These are phyloP conservation scores for Iris macrosiphon DNA, from an alignment of 106 monocot species.

Conservation along the genomic window DNA sequence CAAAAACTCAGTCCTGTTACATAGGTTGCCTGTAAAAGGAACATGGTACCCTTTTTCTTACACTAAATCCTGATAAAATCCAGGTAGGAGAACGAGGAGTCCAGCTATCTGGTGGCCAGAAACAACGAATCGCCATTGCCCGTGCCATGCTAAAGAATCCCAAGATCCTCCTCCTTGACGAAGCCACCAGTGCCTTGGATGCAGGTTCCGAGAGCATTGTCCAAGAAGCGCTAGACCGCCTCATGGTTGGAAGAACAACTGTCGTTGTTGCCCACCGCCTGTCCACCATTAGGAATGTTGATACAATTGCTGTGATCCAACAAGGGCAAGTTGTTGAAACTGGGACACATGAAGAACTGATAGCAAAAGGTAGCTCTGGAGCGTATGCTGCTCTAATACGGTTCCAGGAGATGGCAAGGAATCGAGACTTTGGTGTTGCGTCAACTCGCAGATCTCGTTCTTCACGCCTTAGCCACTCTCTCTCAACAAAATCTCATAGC, in stretches of 20 bases:
- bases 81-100: slow-evolving; percentile 94
- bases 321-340: slow-evolving; percentile 97
- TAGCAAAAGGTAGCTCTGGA: slow-evolving; percentile 72
- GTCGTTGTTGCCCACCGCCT: slow-evolving; percentile 95
- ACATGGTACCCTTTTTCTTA: neutral
- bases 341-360: slow-evolving; percentile 81
- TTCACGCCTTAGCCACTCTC: slow-evolving; percentile 85
- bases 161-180: slow-evolving; percentile 94
- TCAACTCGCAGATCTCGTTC: slow-evolving; percentile 72
- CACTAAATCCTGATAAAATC: slow-evolving; percentile 1
- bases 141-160: slow-evolving; percentile 98
- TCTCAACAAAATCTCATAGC: slow-evolving; percentile 90
- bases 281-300: slow-evolving; percentile 84
- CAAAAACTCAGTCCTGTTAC: no score
- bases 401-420: slow-evolving; percentile 89
- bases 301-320: slow-evolving; percentile 93
- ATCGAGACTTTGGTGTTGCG: slow-evolving; percentile 55
- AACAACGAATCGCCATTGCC: slow-evolving; percentile 95
- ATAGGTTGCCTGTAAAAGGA: no score
- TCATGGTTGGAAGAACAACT: slow-evolving; percentile 97
- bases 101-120: slow-evolving; percentile 96
- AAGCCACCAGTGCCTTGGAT: slow-evolving; percentile 95
- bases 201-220: slow-evolving; percentile 90
- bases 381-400: slow-evolving; percentile 78
- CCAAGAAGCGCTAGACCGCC: slow-evolving; percentile 91